Conservation (phyloP, 768 basidiomycete species). For the Kwoniella bestiolae region DNA sequence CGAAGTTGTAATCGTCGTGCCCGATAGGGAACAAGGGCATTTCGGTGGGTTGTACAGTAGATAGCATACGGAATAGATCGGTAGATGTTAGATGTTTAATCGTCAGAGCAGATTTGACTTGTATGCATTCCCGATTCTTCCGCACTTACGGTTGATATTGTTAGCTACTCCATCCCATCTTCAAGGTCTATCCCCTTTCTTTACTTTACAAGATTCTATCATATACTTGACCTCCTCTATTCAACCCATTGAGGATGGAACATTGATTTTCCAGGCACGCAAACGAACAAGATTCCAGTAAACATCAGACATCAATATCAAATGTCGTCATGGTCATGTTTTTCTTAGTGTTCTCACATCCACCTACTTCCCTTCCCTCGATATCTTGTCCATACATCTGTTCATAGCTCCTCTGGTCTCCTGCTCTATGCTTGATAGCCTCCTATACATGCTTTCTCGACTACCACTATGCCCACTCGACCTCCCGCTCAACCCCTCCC, state of each 20-base stretch:
- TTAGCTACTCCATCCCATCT: no score
- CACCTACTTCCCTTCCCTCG: no score
- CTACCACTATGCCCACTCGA: slow-evolving; percentile 32
- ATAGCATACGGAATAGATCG: not conserved
- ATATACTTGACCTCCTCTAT: no score
- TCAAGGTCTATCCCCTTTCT: no score
- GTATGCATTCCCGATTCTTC: no score
- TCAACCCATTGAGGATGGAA: not conserved
- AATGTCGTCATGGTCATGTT: slow-evolving; percentile 17
- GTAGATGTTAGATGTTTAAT: not conserved
- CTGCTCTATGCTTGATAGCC: no score
- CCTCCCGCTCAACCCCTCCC: slow-evolving; percentile 31
- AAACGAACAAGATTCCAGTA: not conserved
- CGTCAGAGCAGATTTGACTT: not conserved
- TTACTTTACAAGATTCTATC: no score
- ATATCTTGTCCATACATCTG: not conserved
- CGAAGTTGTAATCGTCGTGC: not conserved
- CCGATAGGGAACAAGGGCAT: not conserved
- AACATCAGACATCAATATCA: no score
- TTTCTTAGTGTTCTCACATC: no score
- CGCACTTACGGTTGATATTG: no score
- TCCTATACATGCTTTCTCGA: not conserved
- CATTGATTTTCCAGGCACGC: slow-evolving; percentile 1
- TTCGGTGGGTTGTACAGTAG: not conserved
- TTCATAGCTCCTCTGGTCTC: not conserved